Conservation (phyloP, 2,329 filamentous ascomycete species). For the Microascus cirrosus region DNA sequence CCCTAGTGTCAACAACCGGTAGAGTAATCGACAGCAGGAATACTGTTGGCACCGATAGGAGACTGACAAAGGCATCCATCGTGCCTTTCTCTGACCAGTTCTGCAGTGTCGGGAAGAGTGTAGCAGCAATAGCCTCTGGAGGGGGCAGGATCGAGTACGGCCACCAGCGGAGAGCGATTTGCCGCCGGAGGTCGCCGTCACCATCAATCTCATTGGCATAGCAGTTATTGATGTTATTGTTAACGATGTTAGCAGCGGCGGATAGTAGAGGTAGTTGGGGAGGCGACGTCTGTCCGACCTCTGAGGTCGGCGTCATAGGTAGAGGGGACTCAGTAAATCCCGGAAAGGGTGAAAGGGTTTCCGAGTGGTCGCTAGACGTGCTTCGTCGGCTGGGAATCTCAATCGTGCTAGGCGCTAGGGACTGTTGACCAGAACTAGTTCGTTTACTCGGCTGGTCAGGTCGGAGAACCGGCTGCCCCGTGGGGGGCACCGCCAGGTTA, state of each 20-base stretch:
- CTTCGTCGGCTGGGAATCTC: constrained; percentile 34
- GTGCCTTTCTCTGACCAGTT: constrained; percentile 72
- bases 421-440: neutral
- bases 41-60: constrained; percentile 81
- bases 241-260: neutral
- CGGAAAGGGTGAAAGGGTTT: constrained; percentile 55
- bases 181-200: neutral
- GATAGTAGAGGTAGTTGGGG: neutral
- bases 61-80: constrained; percentile 73
- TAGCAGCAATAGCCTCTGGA: constrained; percentile 58
- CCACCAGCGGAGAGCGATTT: constrained; percentile 55
- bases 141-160: constrained; percentile 63
- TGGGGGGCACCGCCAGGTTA: constrained; percentile 28
- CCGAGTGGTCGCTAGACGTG: constrained; percentile 31
- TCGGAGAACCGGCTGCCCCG: constrained; percentile 7
- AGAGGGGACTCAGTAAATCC: constrained; percentile 48
- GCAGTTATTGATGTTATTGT: constrained; percentile 2
- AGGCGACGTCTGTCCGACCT: neutral
- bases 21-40: constrained; percentile 83
- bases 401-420: constrained; percentile 17
- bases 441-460: neutral
- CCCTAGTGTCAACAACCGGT: constrained; percentile 67
- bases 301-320: constrained; percentile 2
- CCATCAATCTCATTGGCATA: neutral
- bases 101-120: constrained; percentile 78